These are phyloP conservation scores for Eucalyptus pumila DNA, from an alignment of 345 rosid genomes.

Conservation along the genomic window DNA sequence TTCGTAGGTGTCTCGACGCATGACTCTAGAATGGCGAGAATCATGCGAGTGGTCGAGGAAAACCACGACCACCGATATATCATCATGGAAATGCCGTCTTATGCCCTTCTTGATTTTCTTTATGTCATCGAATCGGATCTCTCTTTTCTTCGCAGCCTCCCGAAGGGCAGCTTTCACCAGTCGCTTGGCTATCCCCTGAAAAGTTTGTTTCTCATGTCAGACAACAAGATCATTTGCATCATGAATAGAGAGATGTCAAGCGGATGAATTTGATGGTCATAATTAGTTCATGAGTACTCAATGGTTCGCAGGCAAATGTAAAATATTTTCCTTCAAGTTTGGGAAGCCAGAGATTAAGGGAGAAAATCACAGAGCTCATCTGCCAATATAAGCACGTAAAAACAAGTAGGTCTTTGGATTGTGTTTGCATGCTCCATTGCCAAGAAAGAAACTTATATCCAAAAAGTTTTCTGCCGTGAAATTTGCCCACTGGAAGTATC, in stretches of 20 bases:
- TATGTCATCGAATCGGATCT: constrained; percentile 29
- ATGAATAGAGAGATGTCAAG: not conserved
- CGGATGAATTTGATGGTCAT: not conserved
- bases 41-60: constrained; percentile 28
- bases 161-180: constrained; percentile 39
- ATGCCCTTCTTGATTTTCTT: constrained; percentile 26
- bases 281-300: not conserved
- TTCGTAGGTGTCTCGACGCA: not conserved
- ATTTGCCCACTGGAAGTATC: not conserved
- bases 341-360: not conserved
- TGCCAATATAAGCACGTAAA: not conserved
- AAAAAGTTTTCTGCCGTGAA: not conserved
- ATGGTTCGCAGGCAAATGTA: not conserved
- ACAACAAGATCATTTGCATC: not conserved
- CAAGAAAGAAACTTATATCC: not conserved
- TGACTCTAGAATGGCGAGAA: constrained; percentile 1
- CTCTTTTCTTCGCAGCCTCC: constrained; percentile 51
- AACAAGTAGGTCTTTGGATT: not conserved
- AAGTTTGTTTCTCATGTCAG: not conserved
- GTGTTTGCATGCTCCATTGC: not conserved
- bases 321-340: not conserved
- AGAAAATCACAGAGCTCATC: not conserved
- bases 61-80: constrained; percentile 46
- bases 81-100: constrained; percentile 59
- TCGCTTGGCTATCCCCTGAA: constrained; percentile 46